These are phyloP conservation scores for Luzula sylvatica DNA, from an alignment of 176 grass and related monocot genomes.

Conservation along the genomic window DNA sequence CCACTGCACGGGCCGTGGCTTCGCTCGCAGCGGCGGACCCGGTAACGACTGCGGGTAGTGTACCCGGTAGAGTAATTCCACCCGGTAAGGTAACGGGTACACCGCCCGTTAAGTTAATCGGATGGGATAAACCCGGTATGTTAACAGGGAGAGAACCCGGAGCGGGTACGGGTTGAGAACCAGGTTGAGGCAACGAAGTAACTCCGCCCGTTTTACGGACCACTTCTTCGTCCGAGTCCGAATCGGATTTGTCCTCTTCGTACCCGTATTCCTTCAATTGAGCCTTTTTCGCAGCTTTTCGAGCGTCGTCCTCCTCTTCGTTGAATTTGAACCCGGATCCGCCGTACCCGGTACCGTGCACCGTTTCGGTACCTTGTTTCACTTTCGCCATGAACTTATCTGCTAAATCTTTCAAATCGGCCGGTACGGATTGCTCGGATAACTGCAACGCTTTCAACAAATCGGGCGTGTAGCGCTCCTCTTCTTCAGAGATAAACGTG, in stretches of 20 bases:
- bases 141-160: conserved; percentile 32
- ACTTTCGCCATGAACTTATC: conserved; percentile 85
- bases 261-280: conserved; percentile 93
- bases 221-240: conserved; percentile 82
- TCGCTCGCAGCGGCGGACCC: conserved; percentile 33
- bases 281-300: conserved; percentile 71
- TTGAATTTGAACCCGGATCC: conserved; percentile 96
- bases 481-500: conserved; percentile 91
- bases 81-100: conserved; percentile 38
- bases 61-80: conserved; percentile 20
- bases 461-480: conserved; percentile 81
- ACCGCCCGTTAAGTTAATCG: conserved; percentile 36
- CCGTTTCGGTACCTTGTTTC: conserved; percentile 79
- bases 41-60: conserved; percentile 2
- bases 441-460: conserved; percentile 89
- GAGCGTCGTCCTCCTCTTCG: conserved; percentile 92
- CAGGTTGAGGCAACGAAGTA: conserved; percentile 45
- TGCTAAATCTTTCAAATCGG: conserved; percentile 73
- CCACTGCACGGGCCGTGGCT: conserved; percentile 57
- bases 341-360: conserved; percentile 92
- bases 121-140: conserved; percentile 27
- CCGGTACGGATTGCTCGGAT: conserved; percentile 79
- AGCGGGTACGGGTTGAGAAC: conserved; percentile 44
- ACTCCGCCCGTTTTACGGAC: conserved; percentile 73
- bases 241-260: conserved; percentile 91